Base-by-base conservation (phyloP, 192 early-diverging fungal species). In the Spizellomyces punctatus region DNA sequence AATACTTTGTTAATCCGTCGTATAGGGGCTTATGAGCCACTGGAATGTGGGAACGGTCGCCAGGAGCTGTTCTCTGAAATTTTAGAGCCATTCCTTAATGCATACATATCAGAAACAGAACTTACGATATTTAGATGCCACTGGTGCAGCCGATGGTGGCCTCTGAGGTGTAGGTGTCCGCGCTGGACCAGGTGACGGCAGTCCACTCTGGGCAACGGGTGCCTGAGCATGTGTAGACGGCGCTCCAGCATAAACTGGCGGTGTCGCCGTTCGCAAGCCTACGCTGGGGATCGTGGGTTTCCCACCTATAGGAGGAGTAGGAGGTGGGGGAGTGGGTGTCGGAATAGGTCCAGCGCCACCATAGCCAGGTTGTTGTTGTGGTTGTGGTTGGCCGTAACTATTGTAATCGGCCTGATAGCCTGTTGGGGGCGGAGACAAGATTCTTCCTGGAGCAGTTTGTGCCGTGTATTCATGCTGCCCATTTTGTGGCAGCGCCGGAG, bases 1-100 rank as follows among this genome's bases (percentile, higher is more conserved):
- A 21, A 21, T 64, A 66, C 60, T 69, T 76, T n/a, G 79, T 78
- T 57, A 92, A 63, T 8, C 87, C 87, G 7, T 69, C 84, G 54
- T 74, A 70, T 19, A 94, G 78, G 6, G 84, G 75, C 75, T 87
- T 91, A 61, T 94, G 89, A 47, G 80, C 84, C 12, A 84, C 75
- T 10, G 95, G 89, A 67, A 96, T 91, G 69, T 95, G 94, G 8
- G 85, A 84, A 46, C 94, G 86, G 73, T 98, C 96, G 46, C 93
- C 95, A 0, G 79, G 77, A 8, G 94, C 91, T 92, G 49, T 21
- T 9, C 14, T 17, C 17, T 1, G 4, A 12, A n/a, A 19, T 54
- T 19, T n/a, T 12, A 12, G 14, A 54, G 4, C 50, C 12, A 2
- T 61, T 61, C 19, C 12, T 4, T 12, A 27, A 61, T 27, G 27